phyloP scores from a whole-genome alignment of 2,329 filamentous ascomycete species.

The Fusarium neocosmosporiellum region DNA sequence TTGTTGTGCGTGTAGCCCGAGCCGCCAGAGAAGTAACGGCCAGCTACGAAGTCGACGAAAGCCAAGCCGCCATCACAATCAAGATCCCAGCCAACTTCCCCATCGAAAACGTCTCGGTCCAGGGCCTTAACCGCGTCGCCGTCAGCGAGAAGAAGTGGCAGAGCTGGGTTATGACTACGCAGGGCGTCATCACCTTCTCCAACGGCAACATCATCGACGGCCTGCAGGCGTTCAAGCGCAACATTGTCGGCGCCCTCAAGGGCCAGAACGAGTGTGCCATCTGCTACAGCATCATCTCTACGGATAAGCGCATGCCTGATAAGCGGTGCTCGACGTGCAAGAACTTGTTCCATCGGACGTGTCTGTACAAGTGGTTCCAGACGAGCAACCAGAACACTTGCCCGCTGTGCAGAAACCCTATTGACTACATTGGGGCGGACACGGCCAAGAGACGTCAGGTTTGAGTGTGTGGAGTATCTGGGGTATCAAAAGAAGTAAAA shows the following conservation, averaged over 20 bases:
- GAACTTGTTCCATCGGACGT: constrained; percentile 90
- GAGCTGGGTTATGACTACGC: constrained; percentile 86
- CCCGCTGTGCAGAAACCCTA: constrained; percentile 91
- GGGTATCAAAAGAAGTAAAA: neutral
- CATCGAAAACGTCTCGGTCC: constrained; percentile 80
- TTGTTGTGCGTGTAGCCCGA: constrained; percentile 77
- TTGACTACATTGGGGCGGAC: constrained; percentile 67
- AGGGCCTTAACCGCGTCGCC: constrained; percentile 83
- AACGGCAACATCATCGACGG: constrained; percentile 91
- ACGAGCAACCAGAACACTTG: constrained; percentile 92
- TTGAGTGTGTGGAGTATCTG: neutral
- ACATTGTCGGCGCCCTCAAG: constrained; percentile 88
- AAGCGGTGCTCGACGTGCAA: constrained; percentile 94
- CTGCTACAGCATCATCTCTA: constrained; percentile 93
- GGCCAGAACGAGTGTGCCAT: constrained; percentile 96
- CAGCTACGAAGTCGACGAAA: constrained; percentile 88
- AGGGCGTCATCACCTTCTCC: constrained; percentile 93
- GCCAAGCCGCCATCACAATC: constrained; percentile 84
- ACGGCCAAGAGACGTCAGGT: constrained; percentile 52
- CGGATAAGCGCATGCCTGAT: constrained; percentile 89
- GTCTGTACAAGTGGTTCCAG: constrained; percentile 97
- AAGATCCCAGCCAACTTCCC: constrained; percentile 85
- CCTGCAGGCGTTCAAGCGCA: constrained; percentile 84
- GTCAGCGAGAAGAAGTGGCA: constrained; percentile 94
- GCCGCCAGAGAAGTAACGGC: constrained; percentile 82